These are phyloP conservation scores for Tetrastigma voinierianum DNA, from an alignment of 164 flowering plant genomes.

Conservation along the genomic window DNA sequence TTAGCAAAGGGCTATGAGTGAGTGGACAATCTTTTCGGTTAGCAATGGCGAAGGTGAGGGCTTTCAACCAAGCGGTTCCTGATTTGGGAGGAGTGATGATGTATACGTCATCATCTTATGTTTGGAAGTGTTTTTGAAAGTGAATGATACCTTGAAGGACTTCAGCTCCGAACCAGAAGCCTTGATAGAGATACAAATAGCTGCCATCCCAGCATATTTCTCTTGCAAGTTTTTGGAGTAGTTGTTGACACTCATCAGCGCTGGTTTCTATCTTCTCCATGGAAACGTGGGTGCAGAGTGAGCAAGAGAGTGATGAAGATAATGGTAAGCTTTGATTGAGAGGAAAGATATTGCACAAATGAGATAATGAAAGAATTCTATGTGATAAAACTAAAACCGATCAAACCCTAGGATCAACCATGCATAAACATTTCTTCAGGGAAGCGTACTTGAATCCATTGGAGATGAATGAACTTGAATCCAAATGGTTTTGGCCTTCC, in stretches of 20 bases:
- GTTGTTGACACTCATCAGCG: neutral
- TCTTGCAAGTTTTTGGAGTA: neutral
- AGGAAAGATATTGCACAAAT: too few species aligned
- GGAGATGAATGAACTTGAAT: too few species aligned
- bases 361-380: too few species aligned
- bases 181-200: neutral
- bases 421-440: too few species aligned
- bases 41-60: slow-evolving; percentile 6
- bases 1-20: slow-evolving; percentile 4
- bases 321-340: too few species aligned
- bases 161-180: neutral
- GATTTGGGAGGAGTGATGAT: slow-evolving; percentile 11
- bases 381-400: too few species aligned
- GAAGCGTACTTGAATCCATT: too few species aligned
- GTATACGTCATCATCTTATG: slow-evolving; percentile 10
- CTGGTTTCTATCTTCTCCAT: too few species aligned
- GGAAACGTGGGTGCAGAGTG: too few species aligned
- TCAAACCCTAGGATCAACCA: too few species aligned
- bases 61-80: slow-evolving; percentile 28
- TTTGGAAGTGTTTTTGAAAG: slow-evolving; percentile 14
- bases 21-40: neutral
- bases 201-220: neutral
- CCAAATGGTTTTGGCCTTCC: too few species aligned
- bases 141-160: neutral
- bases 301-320: too few species aligned